Base-by-base conservation (phyloP, 2,329 filamentous ascomycete species). In the Biscogniauxia sp. region DNA sequence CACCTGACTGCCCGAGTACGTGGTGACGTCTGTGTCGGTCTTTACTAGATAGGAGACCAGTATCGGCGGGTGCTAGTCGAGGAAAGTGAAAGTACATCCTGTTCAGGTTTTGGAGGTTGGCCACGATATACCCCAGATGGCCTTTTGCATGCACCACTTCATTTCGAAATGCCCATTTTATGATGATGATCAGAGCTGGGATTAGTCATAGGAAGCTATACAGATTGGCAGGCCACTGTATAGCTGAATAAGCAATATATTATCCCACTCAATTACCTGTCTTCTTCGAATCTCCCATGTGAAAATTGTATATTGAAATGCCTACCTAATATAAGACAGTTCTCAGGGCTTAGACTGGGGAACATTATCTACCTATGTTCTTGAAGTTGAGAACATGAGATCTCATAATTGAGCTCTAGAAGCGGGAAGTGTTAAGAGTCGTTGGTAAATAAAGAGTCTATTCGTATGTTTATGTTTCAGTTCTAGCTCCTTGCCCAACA, bases 1-100 rank as follows among this genome's bases (percentile, higher is more conserved):
- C 84, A 88, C 70, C 73, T 87, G 64, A 87, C 84, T 19, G 84
- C 85, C 54, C 74, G 84, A 56, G 78, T 87, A 62, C 78, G 83
- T 53, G 84, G 85, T 78, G 85, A 88, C 70, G 86, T 87, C 68
- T 80, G 81, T 20, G 80, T 88, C 64, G 84, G 83, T 53, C 73
- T 86, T 67, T 86, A 85, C 72, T 86, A 76, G 63, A 60, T 17
- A 5, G 13, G 37, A 15, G 37, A 13, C 2, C 17, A 45, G 37
- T 45, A 13, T 45, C n/a, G 37, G 37, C 37, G 37, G 37, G 17
- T 45, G 37, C 37, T 45, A 45, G 15, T 45, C 4, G 37, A 7
- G 37, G 37, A 45, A n/a, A n/a, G 37, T 45, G 37, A 45, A 5
- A 45, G 37, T 5, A 45, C 37, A 45, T 45, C 15, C 13, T 45